Evolutionary conservation across 139 green algal genomes (phyloP), one percentile per base, ranked within the genome.

Genomic region (Pleodorina starrii): DNA sequence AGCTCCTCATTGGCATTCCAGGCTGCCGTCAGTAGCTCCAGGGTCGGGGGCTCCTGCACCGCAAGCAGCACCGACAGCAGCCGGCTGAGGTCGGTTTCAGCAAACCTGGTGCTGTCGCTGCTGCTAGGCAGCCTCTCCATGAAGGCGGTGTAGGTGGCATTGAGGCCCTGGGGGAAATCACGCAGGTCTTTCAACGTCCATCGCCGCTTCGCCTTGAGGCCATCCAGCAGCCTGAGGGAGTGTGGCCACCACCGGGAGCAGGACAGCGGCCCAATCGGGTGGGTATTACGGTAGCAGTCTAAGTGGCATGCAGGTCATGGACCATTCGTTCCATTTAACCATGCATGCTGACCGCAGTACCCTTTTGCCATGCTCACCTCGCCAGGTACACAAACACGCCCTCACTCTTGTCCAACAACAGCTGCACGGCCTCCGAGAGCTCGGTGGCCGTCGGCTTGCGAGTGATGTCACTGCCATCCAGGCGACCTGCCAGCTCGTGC

Each of bases 81-180:
- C 12, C 69, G 69, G 16, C 17, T 50, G 36, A 77, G 21, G 16
- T 29, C 69, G 21, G n/a, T n/a, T n/a, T n/a, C n/a, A n/a, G 17
- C 69, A 17, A 51, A 50, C 17, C 6, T n/a, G 36, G 69, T 11
- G 69, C 12, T 77, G 36, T 50, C 69, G 4, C 6, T 32, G 17
- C 36, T 50, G 38, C 38, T 4, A 29, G 51, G 4, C 7, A 51
- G 69, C 69, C 51, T 77, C 14, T 27, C 36, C 10, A 77, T 14
- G 69, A 77, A 77, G 69, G 36, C 38, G 38, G 69, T 77, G 38
- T 77, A 77, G 17, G 69, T 77, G 36, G 36, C 69, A n/a, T 77
- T 32, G 14, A 77, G 69, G 69, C 69, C 69, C 69, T 77, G 11
- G 14, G 69, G 69, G 69, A 77, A 77, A 7, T 36, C 69, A 5